Base-by-base conservation (phyloP, 257 asterid genomes). In the Rehmannia glutinosa region DNA sequence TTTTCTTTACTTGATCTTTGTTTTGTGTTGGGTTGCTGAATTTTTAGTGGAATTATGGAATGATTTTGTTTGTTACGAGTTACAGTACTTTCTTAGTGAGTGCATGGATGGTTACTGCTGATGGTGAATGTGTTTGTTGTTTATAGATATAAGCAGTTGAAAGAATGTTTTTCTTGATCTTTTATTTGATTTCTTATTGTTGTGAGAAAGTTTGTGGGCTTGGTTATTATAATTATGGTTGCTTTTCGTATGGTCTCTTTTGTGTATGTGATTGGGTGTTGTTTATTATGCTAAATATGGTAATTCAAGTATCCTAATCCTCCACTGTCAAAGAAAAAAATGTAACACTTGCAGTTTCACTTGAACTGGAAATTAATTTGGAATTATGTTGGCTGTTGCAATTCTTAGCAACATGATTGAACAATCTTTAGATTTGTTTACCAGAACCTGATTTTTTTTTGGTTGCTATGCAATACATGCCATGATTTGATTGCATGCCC, bases 1-100 rank as follows among this genome's bases (percentile, higher is more conserved):
- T 67, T 73, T 72, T 65, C 41, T 70, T 65, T 54, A 9, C 15
- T 67, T 72, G 72, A 69, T 71, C 68, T 68, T 64, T 79, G 77
- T 65, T 53, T 65, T 71, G 8, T 21, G 8, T 53, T 50, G 49
- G 43, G 41, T 38, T 54, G 69, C 33, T 59, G 66, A 17, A 0
- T 47, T 19, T 19, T 60, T 55, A 42, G 58, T 46, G 1, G 69
- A 70, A 25, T 56, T 59, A 50, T 32, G 4, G 19, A 47, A 0
- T 23, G 8, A 39, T 38, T 51, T 21, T 73, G 57, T 35, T 54
- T 72, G 7, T 64, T 28, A 2, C 30, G 25, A 53, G 42, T 35
- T 64, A 4, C 45, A 21, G 38, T 64, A 38, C 35, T 50, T 59
- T 39, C 28, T 32, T 21, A 33, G 43, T 20, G 66, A n/a, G 61